phyloP scores from a whole-genome alignment of 176 grass and related monocot species.

The Cenchrus americanus region DNA sequence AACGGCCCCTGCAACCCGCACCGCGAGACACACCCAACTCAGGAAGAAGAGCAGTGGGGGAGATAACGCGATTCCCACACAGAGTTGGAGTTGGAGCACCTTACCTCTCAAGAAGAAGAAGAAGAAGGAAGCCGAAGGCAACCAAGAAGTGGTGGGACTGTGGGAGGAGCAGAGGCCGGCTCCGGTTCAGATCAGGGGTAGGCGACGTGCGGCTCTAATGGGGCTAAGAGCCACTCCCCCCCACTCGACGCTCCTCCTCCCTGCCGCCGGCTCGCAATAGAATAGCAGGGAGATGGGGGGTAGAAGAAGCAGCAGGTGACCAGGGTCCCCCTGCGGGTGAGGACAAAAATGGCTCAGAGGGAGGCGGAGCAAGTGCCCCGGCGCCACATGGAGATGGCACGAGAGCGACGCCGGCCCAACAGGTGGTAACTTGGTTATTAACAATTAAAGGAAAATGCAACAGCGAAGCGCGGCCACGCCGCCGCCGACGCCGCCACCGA shows the following conservation, averaged over 20 bases:
- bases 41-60: neutral
- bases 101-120: neutral
- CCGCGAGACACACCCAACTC: neutral
- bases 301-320: neutral
- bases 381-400: slow-evolving; percentile 36
- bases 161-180: neutral
- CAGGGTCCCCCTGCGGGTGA: slow-evolving; percentile 27
- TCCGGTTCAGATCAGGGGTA: slow-evolving; percentile 37
- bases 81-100: neutral
- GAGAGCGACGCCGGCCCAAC: neutral
- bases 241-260: neutral
- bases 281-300: neutral
- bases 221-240: slow-evolving; percentile 13
- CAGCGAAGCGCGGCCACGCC: neutral
- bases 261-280: neutral
- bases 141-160: neutral
- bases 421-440: neutral
- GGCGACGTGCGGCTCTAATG: slow-evolving; percentile 13
- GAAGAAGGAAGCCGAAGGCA: neutral
- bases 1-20: slow-evolving; percentile 6
- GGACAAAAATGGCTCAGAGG: slow-evolving; percentile 43
- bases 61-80: slow-evolving; percentile 6
- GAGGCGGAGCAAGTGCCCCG: slow-evolving; percentile 36
- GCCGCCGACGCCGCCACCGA: neutral
- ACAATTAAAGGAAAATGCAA: neutral